Evolutionary conservation across 495 filamentous ascomycete genomes (phyloP).

Genomic region (Tuber melanosporum): DNA sequence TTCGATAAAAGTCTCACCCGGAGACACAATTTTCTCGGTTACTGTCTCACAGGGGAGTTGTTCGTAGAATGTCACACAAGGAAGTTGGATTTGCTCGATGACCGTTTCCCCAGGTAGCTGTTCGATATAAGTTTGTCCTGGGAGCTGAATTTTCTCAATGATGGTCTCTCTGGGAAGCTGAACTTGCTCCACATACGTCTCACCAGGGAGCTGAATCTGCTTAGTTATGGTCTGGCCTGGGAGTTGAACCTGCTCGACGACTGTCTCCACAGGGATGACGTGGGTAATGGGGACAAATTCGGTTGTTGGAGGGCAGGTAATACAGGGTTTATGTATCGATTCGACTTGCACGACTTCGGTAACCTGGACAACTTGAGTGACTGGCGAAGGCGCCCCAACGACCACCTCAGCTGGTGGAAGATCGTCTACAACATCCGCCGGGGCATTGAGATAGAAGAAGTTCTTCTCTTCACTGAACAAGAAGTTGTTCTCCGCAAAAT

Average conservation of each 20-base stretch:
- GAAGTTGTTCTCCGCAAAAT: slow-evolving; percentile 31
- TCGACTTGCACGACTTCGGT: slow-evolving; percentile 13
- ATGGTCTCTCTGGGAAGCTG: slow-evolving; percentile 22
- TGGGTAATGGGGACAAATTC: slow-evolving; percentile 16
- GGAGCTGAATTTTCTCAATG: slow-evolving; percentile 13
- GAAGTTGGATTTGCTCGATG: slow-evolving; percentile 28
- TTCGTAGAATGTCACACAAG: slow-evolving; percentile 9
- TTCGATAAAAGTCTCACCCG: slow-evolving; percentile 24
- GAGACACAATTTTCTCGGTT: slow-evolving; percentile 28
- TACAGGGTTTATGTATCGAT: slow-evolving; percentile 15
- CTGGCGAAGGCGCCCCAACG: slow-evolving; percentile 11
- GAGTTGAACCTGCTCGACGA: slow-evolving; percentile 25
- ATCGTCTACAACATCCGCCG: slow-evolving; percentile 18
- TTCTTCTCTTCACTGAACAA: slow-evolving; percentile 40
- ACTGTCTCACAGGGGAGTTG: slow-evolving; percentile 33
- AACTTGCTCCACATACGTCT: slow-evolving; percentile 23
- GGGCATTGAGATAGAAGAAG: slow-evolving; percentile 37
- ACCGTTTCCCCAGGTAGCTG: slow-evolving; percentile 29
- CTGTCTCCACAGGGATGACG: slow-evolving; percentile 15
- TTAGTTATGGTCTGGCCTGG: slow-evolving; percentile 26
- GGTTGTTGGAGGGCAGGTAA: slow-evolving; percentile 32
- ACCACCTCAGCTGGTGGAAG: slow-evolving; percentile 10
- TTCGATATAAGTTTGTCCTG: slow-evolving; percentile 24
- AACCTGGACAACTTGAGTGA: slow-evolving; percentile 10
- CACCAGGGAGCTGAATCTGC: slow-evolving; percentile 27